Evolutionary conservation across 108 stramenopile genomes (phyloP).

Genomic region (Nitzschia sp.): DNA sequence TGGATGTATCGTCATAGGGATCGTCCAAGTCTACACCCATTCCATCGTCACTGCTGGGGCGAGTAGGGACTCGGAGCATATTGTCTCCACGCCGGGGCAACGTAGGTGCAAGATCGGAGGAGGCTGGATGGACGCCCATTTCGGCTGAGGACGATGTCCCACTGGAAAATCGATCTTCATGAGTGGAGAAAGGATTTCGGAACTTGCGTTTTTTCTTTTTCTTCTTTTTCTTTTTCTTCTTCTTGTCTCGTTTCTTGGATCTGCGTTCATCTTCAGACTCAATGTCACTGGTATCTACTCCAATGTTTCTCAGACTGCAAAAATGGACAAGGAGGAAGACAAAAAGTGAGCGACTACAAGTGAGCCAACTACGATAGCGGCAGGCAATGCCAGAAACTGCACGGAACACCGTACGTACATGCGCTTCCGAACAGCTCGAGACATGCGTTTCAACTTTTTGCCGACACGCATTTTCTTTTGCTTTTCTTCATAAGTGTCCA

Average conservation of each 20-base stretch:
- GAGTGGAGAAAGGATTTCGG: neutral
- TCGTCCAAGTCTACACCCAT: no score
- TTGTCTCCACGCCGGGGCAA: conserved; percentile 5
- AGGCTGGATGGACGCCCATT: neutral
- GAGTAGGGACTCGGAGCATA: neutral
- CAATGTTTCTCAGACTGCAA: conserved; percentile 8
- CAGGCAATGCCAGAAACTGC: neutral
- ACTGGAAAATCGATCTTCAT: conserved; percentile 14
- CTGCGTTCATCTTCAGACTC: conserved; percentile 15
- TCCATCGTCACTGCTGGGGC: neutral
- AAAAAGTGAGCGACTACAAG: neutral
- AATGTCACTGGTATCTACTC: conserved; percentile 18
- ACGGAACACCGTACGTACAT: conserved; percentile 2
- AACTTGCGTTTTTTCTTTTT: conserved; percentile 7
- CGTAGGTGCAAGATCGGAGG: neutral
- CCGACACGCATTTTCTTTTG: conserved; percentile 19
- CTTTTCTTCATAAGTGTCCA: conserved; percentile 17
- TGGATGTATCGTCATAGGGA: neutral
- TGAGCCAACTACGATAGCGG: no score
- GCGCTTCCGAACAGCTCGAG: conserved; percentile 15
- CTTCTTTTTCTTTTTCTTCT: conserved; percentile 9
- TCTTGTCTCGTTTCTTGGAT: conserved; percentile 1
- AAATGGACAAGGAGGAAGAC: neutral
- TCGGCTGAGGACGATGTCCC: neutral
- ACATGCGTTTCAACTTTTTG: conserved; percentile 14